These are phyloP conservation scores for Aspergillus candidus DNA, from an alignment of 2,329 filamentous ascomycete genomes.

Conservation along the genomic window DNA sequence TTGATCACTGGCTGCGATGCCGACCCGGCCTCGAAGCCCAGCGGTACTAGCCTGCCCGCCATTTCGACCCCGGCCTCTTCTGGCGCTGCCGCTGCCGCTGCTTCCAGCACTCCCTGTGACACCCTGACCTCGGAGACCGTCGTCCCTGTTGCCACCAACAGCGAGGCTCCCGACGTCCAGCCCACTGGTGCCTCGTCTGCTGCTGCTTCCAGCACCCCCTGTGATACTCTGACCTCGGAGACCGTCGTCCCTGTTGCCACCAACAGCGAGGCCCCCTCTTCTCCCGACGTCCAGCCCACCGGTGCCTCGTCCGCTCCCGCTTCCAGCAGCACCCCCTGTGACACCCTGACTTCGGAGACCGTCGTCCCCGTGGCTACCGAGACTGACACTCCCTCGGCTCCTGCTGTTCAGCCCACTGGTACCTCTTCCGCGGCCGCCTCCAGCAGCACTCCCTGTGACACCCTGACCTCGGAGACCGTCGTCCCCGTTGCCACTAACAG, in stretches of 20 bases:
- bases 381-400: too few species aligned
- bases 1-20: slow-evolving; percentile 29
- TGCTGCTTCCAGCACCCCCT: slow-evolving; percentile 4
- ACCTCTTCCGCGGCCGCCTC: slow-evolving; percentile 3
- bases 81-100: slow-evolving; percentile 6
- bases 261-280: background rate
- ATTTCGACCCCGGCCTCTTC: slow-evolving; percentile 14
- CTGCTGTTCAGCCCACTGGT: background rate
- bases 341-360: slow-evolving; percentile 9
- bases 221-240: slow-evolving; percentile 8
- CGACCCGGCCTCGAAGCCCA: slow-evolving; percentile 16
- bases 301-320: background rate
- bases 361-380: slow-evolving; percentile 9
- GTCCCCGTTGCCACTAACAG: slow-evolving; percentile 6
- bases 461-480: slow-evolving; percentile 9
- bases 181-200: background rate
- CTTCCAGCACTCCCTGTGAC: slow-evolving; percentile 14
- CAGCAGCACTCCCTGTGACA: slow-evolving; percentile 14
- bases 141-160: slow-evolving; percentile 6
- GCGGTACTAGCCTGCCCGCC: slow-evolving; percentile 8
- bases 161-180: slow-evolving; percentile 1
- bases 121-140: slow-evolving; percentile 12
- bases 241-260: slow-evolving; percentile 6
- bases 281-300: background rate
- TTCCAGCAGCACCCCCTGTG: slow-evolving; percentile 7